Percentiles rank a stretch among this genome's conserved stretches.
Evolutionary conservation across 441 rosid genomes (phyloP).

Genomic region (Erodium trifolium): DNA sequence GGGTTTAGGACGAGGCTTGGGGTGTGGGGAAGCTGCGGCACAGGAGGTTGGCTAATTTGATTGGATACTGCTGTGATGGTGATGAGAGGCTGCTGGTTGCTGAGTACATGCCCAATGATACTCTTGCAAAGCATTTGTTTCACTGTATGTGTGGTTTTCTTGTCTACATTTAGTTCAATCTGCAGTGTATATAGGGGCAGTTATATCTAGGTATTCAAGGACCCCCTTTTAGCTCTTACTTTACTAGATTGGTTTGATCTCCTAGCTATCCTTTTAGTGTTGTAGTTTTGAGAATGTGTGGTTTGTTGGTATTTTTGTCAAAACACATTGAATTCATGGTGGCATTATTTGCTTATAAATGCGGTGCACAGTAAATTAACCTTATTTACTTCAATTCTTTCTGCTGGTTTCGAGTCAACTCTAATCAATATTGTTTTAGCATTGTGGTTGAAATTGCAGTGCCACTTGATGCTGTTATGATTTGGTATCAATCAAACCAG

Average conservation of each 20-base stretch:
- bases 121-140: constrained; percentile 66
- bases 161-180: background rate
- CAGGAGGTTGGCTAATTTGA: constrained; percentile 50
- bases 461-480: background rate
- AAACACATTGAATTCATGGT: background rate
- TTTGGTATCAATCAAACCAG: background rate
- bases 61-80: constrained; percentile 66
- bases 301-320: background rate
- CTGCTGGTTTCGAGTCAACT: background rate
- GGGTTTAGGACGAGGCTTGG: constrained; percentile 33
- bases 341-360: background rate
- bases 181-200: background rate
- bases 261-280: background rate
- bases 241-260: background rate
- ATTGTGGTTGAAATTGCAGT: background rate
- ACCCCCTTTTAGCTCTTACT: background rate
- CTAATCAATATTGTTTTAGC: background rate
- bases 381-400: background rate
- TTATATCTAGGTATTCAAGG: background rate
- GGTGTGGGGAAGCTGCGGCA: constrained; percentile 60
- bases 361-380: background rate
- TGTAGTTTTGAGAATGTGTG: background rate
- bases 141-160: constrained; percentile 32
- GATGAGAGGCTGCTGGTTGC: constrained; percentile 65
- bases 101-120: constrained; percentile 66